A percentile compares a stretch with the other conserved stretches of the same genome.
Conservation (phyloP, 305 asterid species). For the Fraxinus xanthoxyloides region DNA sequence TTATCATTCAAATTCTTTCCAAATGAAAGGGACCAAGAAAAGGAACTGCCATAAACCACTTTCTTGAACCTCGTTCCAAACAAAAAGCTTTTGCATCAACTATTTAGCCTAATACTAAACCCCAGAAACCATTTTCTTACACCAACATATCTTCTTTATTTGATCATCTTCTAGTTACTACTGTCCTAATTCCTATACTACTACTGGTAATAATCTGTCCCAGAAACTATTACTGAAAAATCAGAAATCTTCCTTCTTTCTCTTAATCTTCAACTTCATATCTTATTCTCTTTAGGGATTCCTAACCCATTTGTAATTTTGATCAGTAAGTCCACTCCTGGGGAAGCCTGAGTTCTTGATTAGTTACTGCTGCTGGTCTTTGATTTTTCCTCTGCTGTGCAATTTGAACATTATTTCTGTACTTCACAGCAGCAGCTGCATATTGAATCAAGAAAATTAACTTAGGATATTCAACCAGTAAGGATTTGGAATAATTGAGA, state of each 20-base stretch:
- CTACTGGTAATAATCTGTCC: neutral
- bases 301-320: neutral
- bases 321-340: slow-evolving; percentile 40
- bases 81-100: neutral
- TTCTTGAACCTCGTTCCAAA: neutral
- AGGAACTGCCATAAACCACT: neutral
- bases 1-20: neutral
- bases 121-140: neutral
- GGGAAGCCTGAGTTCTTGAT: slow-evolving; percentile 44
- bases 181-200: neutral
- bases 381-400: slow-evolving; percentile 28
- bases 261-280: neutral
- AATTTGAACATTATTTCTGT: slow-evolving; percentile 13
- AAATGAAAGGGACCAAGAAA: neutral
- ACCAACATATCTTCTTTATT: too few species aligned
- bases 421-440: slow-evolving; percentile 3
- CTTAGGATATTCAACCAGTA: neutral
- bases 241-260: neutral
- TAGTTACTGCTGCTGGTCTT: slow-evolving; percentile 17
- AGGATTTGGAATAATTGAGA: neutral
- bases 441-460: neutral
- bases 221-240: neutral
- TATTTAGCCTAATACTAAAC: neutral
- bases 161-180: neutral
- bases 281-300: neutral